Percentiles rank a stretch among this genome's conserved stretches.
These are phyloP conservation scores for Fusarium chaquense DNA, from an alignment of 2,329 filamentous ascomycete genomes.

Conservation along the genomic window DNA sequence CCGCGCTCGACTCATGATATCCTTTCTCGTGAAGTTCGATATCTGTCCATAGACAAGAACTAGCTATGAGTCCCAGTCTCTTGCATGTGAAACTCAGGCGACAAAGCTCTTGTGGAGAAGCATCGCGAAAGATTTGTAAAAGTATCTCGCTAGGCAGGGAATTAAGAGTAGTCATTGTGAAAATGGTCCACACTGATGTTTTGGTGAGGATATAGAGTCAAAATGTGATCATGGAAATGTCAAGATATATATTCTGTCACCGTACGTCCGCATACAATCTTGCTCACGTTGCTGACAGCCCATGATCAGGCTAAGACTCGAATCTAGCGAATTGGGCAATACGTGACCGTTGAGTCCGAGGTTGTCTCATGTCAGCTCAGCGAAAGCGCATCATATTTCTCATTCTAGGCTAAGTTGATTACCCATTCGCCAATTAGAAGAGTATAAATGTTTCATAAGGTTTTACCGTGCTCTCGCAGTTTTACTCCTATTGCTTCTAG, in stretches of 20 bases:
- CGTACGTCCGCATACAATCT: neutral
- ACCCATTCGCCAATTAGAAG: neutral
- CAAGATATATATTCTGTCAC: neutral
- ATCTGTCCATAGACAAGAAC: conserved; percentile 13
- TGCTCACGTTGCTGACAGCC: conserved; percentile 10
- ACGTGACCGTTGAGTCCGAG: neutral
- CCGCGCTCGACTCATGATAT: conserved; percentile 29
- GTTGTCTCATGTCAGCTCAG: neutral
- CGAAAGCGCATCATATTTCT: neutral
- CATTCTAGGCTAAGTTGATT: too few species aligned
- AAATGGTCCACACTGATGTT: neutral
- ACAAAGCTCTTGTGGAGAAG: conserved; percentile 9
- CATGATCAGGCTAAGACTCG: neutral
- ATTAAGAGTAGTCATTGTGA: neutral
- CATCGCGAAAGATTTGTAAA: conserved; percentile 1
- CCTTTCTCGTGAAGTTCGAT: conserved; percentile 31
- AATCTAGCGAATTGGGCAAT: neutral
- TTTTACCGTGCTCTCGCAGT: neutral
- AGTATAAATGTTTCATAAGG: neutral
- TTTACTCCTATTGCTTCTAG: neutral
- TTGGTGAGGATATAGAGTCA: neutral
- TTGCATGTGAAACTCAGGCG: conserved; percentile 14
- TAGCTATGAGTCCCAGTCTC: neutral
- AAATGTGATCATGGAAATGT: fast-evolving
- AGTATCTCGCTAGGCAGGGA: conserved; percentile 1